Base-by-base conservation (phyloP, 441 rosid genomes). In the Cnidoscolus chayamansa region DNA sequence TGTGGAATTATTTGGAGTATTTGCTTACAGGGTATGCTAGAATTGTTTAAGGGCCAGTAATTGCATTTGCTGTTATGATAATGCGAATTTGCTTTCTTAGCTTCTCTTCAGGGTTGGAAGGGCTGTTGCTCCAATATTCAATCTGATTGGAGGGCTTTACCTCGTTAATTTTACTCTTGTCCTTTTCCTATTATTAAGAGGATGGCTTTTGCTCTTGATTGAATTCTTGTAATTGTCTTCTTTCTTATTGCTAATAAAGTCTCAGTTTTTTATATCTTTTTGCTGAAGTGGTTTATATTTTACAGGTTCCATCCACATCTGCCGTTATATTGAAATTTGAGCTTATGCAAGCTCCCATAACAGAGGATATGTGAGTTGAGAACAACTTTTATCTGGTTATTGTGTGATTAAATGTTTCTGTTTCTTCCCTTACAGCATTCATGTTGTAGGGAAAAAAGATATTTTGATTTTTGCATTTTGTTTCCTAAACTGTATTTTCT, bases 261-360 rank as follows among this genome's bases (percentile, higher is more conserved):
- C 35, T 19, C 47, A 19, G 10, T 47, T 65, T 65, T 47, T 5
- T 7, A 2, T 1, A 48, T 4, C 15, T 40, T 50, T 63, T 61
- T 68, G 45, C 45, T 76, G 63, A 71, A 60, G 3, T 63, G 48
- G 32, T 54, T 25, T 76, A 49, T 53, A 57, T 37, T 79, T 73
- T 77, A 62, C 86, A 95, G 98, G 92, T 86, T 64, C 83, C 84
- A 76, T 78, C 92, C 31, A 83, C 93, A 72, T 84, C 94, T 66
- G 91, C 96, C 76, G 92, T 86, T 70, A 79, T 95, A 74, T 75
- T 95, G 79, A 92, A 88, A 79, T 92, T 95, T 83, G 97, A 95
- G 92, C 99, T 95, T 51, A 76, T 91, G 83, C 89, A 86, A 80
- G 84, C 98, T 78, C 85, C 96, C 0, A 65, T 74, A 43, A 60